Base-by-base conservation (phyloP, 208 protist genomes). In the Endotrypanum monterogeii region DNA sequence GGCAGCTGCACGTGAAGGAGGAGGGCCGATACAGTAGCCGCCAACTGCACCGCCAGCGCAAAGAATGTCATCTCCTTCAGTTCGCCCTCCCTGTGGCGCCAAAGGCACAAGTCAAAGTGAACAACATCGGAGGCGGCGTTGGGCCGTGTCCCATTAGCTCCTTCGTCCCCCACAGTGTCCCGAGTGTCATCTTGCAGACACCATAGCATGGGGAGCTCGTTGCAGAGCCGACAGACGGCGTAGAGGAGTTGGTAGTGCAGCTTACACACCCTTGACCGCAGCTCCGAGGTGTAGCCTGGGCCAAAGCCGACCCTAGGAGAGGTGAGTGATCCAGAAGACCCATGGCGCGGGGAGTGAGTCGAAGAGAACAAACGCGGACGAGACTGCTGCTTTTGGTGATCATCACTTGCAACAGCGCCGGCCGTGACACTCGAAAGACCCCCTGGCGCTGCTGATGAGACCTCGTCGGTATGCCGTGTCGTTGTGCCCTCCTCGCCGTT, bases 181-280 rank as follows among this genome's bases (percentile, higher is more conserved):
- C 30, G 58, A 52, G 54, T 54, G 39, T 11, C 6, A 12, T 37
- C 7, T 41, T 46, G 51, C 20, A 52, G 41, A 1, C 5, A 1
- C 71, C 56, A 69, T 2, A n/a, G 32, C 44, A 79, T 46, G n/a
- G 75, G 80, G 30, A 84, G 20, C 56, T 71, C 73, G 32, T 73
- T 82, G 56, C 74, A 73, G 52, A 84, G 69, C 5, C 67, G 76
- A 52, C 80, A 84, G 55, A 84, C 37, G 25, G 71, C 76, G 71
- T 80, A 88, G 76, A 79, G 74, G 52, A 83, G 65, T 61, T 76
- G 71, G 58, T 77, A 81, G 57, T 81, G 76, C n/a, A 81, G 71
- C 58, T 81, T 61, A 18, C 69, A 58, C 39, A 35, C 61, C 12
- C 41, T 58, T n/a, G 74, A 39, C 35, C 68, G 74, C 51, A 39